Evolutionary conservation across 1,284 basidiomycete species (phyloP).

Genomic region (Sparassis latifolia): DNA sequence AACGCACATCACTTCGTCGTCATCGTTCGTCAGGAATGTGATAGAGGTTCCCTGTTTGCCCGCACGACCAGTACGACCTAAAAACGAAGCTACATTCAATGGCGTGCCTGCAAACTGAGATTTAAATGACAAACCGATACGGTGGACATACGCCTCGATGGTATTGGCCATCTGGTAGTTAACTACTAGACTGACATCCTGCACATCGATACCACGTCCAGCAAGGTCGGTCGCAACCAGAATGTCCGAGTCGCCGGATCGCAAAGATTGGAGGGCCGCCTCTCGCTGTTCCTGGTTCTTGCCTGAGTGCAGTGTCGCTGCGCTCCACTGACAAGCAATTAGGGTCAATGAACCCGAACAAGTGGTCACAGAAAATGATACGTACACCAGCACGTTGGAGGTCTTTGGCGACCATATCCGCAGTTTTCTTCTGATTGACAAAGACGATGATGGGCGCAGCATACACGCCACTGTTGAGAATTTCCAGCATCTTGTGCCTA

Average conservation of each 20-base stretch:
- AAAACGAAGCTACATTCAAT: conserved; percentile 5
- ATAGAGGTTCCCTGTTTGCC: conserved; percentile 91
- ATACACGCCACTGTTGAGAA: conserved; percentile 81
- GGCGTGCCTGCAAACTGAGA: not conserved
- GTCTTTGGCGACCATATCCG: conserved; percentile 93
- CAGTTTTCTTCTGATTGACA: conserved; percentile 99
- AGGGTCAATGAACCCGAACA: conserved; percentile 8
- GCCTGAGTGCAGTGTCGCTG: conserved; percentile 90
- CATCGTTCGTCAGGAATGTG: conserved; percentile 93
- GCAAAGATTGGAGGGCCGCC: conserved; percentile 80
- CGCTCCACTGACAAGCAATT: conserved; percentile 59
- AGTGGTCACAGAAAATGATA: conserved; percentile 13
- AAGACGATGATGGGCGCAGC: conserved; percentile 95
- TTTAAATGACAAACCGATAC: conserved; percentile 65
- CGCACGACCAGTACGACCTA: conserved; percentile 93
- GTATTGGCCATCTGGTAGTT: conserved; percentile 97
- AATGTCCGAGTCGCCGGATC: conserved; percentile 78
- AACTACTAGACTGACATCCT: conserved; percentile 92
- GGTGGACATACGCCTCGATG: conserved; percentile 96
- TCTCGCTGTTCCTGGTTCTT: conserved; percentile 98
- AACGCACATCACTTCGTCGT: conserved; percentile 94
- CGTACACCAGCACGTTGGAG: conserved; percentile 77
- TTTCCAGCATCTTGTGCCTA: conserved; percentile 80
- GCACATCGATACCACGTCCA: conserved; percentile 97
- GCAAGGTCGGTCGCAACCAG: conserved; percentile 97